These are phyloP conservation scores for Didymella pinodella DNA, from an alignment of 2,329 filamentous ascomycete genomes.

Conservation along the genomic window DNA sequence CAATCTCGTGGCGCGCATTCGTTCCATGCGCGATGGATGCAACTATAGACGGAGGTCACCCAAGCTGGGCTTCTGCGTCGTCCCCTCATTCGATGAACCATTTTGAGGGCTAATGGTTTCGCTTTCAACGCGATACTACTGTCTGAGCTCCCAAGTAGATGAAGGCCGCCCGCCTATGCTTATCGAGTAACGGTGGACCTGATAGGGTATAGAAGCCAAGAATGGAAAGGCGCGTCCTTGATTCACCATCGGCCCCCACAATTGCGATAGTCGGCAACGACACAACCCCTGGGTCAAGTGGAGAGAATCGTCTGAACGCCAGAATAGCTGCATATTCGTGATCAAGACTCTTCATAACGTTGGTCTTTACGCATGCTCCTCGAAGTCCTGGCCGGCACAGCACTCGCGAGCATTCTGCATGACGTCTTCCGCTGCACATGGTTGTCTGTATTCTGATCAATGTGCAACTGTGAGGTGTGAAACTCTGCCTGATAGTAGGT, in stretches of 20 bases:
- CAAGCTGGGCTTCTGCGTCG: neutral
- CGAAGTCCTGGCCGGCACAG: neutral
- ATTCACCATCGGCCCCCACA: constrained; percentile 20
- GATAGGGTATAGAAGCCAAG: constrained; percentile 5
- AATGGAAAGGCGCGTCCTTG: constrained; percentile 12
- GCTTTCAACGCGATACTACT: neutral
- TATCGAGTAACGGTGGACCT: constrained; percentile 1
- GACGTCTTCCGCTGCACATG: neutral
- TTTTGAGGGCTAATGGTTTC: neutral
- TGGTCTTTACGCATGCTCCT: neutral
- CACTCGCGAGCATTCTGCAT: neutral
- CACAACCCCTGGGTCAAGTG: neutral
- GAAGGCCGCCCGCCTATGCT: constrained; percentile 1
- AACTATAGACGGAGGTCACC: constrained; percentile 3
- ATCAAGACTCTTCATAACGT: neutral
- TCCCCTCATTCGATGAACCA: neutral
- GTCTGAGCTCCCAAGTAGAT: neutral
- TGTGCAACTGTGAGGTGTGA: neutral
- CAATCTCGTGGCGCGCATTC: constrained; percentile 11
- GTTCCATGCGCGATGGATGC: constrained; percentile 8
- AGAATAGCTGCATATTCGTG: constrained; percentile 8
- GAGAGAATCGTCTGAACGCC: constrained; percentile 5
- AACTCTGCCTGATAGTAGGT: neutral
- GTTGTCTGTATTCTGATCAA: neutral
- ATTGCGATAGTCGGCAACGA: constrained; percentile 18